Percentiles rank a stretch among this genome's conserved stretches.
Evolutionary conservation across 352 stramenopile genomes (phyloP).

Genomic region (Pythium guiyangense): DNA sequence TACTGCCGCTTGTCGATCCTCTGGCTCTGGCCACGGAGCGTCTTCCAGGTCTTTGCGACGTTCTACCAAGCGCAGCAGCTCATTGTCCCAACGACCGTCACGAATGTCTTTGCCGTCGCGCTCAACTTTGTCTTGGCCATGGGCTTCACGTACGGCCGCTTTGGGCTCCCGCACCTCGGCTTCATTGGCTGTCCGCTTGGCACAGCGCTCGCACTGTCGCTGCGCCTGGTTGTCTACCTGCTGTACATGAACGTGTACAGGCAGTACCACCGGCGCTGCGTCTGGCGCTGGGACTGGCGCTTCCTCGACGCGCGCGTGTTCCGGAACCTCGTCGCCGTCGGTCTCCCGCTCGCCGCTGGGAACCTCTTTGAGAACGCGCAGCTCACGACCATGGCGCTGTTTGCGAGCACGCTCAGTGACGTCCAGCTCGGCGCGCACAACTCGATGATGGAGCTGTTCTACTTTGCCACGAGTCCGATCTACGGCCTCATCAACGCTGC

Average conservation of each 20-base stretch:
- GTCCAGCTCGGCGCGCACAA: slow-evolving; percentile 75
- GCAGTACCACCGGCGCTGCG: slow-evolving; percentile 40
- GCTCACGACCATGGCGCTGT: slow-evolving; percentile 73
- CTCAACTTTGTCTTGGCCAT: slow-evolving; percentile 57
- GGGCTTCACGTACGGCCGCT: slow-evolving; percentile 59
- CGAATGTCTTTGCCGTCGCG: slow-evolving; percentile 55
- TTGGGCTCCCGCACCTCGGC: slow-evolving; percentile 50
- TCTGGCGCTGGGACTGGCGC: slow-evolving; percentile 47
- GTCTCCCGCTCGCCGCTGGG: slow-evolving; percentile 46
- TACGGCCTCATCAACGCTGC: slow-evolving; percentile 63
- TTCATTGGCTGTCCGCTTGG: slow-evolving; percentile 79
- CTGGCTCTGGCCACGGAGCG: slow-evolving; percentile 72
- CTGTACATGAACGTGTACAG: slow-evolving; percentile 69
- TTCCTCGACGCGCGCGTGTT: slow-evolving; percentile 43
- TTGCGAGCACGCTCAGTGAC: slow-evolving; percentile 63
- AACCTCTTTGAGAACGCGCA: slow-evolving; percentile 81
- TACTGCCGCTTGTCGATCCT: slow-evolving; percentile 71
- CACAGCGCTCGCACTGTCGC: slow-evolving; percentile 48
- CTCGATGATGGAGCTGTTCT: slow-evolving; percentile 85
- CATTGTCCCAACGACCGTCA: slow-evolving; percentile 56
- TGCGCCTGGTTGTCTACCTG: slow-evolving; percentile 48
- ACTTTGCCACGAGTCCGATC: slow-evolving; percentile 71
- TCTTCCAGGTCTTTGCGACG: slow-evolving; percentile 69
- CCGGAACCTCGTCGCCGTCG: slow-evolving; percentile 40
- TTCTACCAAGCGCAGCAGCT: slow-evolving; percentile 85